These are phyloP conservation scores for Tulasnella sp. DNA, from an alignment of 768 basidiomycete species.

Conservation along the genomic window DNA sequence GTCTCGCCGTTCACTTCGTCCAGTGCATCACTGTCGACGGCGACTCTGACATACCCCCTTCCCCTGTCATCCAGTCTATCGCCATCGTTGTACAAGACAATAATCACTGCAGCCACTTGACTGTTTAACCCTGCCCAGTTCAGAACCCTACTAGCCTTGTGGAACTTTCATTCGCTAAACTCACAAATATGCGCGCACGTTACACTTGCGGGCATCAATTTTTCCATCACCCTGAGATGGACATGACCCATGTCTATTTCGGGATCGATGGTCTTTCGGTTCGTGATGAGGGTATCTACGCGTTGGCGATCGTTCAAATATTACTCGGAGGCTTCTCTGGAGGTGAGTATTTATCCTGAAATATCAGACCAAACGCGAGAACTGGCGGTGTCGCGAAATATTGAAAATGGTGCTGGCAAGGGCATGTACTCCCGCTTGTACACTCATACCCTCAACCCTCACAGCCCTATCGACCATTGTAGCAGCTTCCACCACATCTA, in stretches of 20 bases:
- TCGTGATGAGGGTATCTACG: constrained; percentile 83
- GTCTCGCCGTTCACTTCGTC: constrained; percentile 16
- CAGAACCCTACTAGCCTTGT: constrained; percentile 2
- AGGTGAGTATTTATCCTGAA: constrained; percentile 33
- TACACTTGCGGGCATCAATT: constrained; percentile 83
- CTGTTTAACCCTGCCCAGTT: constrained; percentile 14
- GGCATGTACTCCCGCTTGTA: constrained; percentile 98
- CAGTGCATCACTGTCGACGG: constrained; percentile 24
- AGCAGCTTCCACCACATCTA: constrained; percentile 97
- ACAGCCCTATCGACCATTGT: constrained; percentile 89
- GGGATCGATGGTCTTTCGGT: constrained; percentile 88
- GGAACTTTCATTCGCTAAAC: constrained; percentile 22
- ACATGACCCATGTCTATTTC: constrained; percentile 89
- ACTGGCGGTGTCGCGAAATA: too few species aligned
- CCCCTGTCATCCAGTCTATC: constrained; percentile 34
- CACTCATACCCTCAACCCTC: constrained; percentile 90
- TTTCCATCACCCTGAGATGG: constrained; percentile 46
- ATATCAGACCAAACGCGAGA: background rate
- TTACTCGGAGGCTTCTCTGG: constrained; percentile 94
- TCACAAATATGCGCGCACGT: constrained; percentile 28
- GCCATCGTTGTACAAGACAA: constrained; percentile 34
- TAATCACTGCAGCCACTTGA: constrained; percentile 25
- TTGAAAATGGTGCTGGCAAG: constrained; percentile 95
- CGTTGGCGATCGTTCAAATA: constrained; percentile 88
- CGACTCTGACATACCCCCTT: constrained; percentile 47